Evolutionary conservation across 208 protist species (phyloP), one percentile per base, ranked within the genome.

Genomic region (Trypanosoma brucei): DNA sequence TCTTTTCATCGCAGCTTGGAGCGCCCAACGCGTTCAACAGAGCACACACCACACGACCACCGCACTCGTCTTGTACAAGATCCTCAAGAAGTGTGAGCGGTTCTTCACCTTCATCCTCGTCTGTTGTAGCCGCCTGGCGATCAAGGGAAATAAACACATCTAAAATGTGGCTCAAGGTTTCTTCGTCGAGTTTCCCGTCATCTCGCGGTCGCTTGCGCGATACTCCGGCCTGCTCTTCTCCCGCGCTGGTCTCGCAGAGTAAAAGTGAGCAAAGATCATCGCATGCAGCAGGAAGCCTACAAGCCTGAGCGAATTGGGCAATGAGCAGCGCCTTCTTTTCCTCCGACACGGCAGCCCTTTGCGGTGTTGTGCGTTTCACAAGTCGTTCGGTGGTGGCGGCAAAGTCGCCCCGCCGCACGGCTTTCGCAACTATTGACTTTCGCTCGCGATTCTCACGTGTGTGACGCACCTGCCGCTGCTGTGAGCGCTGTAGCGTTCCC

Each of bases 51-150:
- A 91, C 85, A 46, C 88, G 88, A 6, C 79, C 72, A 34, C 88
- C 88, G 58, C 76, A 81, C 50, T 95, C 85, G 71, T 84, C 75
- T 65, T 89, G 76, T 59, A 92, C 61, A 33, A 91, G 86, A 62
- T 87, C 85, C 58, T 87, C 73, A 44, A 95, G 61, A 52, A 92
- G 65, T 40, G 84, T 92, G 45, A 79, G 34, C 6, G 72, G 67
- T 53, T 88, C 80, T n/a, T 79, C 81, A 0, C 78, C 79, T 48
- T 82, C 78, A 13, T 78, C 73, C 22, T 46, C 72, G 5, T 35
- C 46, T 46, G 64, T 61, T 1, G 44, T 65, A 11, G 66, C 76
- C 8, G 85, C 78, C 35, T 77, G 59, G 57, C 62, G 66, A 35
- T 81, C 70, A 33, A 81, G 75, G 55, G 58, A 52, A 11, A 93